Evolutionary conservation across 139 green algal species (phyloP).

Genomic region (Coelastrella sp.): DNA sequence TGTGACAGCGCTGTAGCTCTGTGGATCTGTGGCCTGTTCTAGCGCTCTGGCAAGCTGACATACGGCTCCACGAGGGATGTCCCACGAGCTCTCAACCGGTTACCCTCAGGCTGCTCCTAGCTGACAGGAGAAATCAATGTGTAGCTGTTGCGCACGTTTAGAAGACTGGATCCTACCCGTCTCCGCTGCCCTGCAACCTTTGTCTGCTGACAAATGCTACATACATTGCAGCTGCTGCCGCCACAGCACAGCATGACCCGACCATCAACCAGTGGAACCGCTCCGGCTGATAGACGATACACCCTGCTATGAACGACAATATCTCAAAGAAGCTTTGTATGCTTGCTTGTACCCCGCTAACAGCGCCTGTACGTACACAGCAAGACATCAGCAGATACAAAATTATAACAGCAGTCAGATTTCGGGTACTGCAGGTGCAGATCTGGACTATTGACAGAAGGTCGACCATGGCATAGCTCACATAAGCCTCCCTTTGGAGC

Average conservation of each 20-base stretch:
- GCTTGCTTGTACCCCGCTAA: conserved; percentile 84
- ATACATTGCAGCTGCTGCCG: conserved; percentile 51
- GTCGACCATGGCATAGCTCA: too few species aligned
- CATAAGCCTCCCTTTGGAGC: too few species aligned
- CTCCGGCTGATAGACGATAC: conserved; percentile 50
- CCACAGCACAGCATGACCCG: conserved; percentile 59
- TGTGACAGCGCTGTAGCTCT: too few species aligned
- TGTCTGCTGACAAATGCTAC: not conserved
- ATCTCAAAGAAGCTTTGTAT: conserved; percentile 81
- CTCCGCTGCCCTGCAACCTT: not conserved
- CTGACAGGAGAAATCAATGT: too few species aligned
- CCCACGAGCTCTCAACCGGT: too few species aligned
- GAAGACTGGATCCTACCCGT: too few species aligned
- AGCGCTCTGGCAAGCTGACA: too few species aligned
- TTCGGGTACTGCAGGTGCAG: not conserved
- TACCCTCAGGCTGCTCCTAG: too few species aligned
- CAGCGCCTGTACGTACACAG: conserved; percentile 62
- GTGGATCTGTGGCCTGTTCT: too few species aligned
- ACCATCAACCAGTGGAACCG: conserved; percentile 72
- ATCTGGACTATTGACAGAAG: too few species aligned
- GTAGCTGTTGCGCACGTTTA: too few species aligned
- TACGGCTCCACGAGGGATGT: too few species aligned
- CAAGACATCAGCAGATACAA: not conserved
- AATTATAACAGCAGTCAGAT: not conserved
- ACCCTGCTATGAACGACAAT: conserved; percentile 69